Percentiles rank a stretch among this genome's conserved stretches.
Evolutionary conservation across 495 filamentous ascomycete species (phyloP).

Genomic region (Aspergillus coremiiformis): DNA sequence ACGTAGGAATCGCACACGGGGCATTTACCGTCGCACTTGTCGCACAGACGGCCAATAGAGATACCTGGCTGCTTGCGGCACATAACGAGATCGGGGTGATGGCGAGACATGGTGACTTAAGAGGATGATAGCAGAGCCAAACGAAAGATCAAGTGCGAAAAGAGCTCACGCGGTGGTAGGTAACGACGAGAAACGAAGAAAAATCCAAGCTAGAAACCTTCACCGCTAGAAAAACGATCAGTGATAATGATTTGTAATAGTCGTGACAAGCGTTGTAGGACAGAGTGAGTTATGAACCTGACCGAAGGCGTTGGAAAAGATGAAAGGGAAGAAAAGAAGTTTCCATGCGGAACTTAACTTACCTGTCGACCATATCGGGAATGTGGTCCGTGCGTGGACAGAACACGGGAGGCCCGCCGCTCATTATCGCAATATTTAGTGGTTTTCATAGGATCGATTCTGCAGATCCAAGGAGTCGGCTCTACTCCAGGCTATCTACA

Average conservation of each 20-base stretch:
- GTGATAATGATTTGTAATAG: neutral
- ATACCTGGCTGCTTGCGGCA: constrained; percentile 98
- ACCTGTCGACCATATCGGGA: constrained; percentile 6
- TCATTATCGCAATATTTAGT: constrained; percentile 10
- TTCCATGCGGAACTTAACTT: neutral
- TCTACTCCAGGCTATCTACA: neutral
- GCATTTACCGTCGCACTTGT: constrained; percentile 99
- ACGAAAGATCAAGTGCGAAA: constrained; percentile 16
- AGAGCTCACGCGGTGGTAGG: constrained; percentile 18
- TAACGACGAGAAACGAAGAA: neutral
- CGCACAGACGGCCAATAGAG: constrained; percentile 96
- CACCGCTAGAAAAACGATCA: neutral
- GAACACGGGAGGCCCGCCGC: constrained; percentile 1
- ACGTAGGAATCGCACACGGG: constrained; percentile 99
- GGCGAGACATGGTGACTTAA: constrained; percentile 26
- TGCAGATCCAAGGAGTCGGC: neutral
- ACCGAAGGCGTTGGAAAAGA: constrained; percentile 15
- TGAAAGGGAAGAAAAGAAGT: constrained; percentile 8
- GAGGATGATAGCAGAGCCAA: constrained; percentile 5
- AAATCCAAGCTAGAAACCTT: neutral
- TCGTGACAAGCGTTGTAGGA: neutral
- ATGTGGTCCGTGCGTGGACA: constrained; percentile 15
- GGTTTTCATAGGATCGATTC: neutral
- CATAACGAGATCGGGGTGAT: constrained; percentile 85
- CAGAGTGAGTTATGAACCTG: constrained; percentile 2